Percentiles rank a stretch among this genome's conserved stretches.
Evolutionary conservation across 163 green algal genomes (phyloP).

Genomic region (Scenedesmus sp.): DNA sequence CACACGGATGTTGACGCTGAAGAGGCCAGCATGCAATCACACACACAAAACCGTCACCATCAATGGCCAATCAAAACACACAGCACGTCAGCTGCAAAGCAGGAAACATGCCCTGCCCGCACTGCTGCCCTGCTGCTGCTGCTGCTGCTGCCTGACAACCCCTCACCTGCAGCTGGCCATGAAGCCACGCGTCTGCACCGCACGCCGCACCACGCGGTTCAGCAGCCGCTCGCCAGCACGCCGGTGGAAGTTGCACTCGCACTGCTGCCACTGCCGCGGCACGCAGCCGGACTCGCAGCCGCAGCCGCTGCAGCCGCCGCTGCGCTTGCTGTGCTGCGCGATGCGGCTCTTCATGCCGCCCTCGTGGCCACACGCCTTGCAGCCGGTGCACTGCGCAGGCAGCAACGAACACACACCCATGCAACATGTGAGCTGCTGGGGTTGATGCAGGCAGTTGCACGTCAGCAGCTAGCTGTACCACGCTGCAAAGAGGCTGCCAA

Average conservation of each 20-base stretch:
- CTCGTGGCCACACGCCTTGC: slow-evolving; percentile 50
- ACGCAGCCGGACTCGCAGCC: slow-evolving; percentile 25
- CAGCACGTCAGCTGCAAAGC: neutral
- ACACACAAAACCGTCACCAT: neutral
- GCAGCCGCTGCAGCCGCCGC: slow-evolving; percentile 35
- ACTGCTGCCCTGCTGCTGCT: neutral
- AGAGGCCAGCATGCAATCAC: too few species aligned
- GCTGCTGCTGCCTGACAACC: neutral
- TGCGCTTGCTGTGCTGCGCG: slow-evolving; percentile 17
- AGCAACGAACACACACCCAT: neutral
- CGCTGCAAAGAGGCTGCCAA: neutral
- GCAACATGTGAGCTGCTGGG: too few species aligned
- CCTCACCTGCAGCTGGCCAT: slow-evolving; percentile 37
- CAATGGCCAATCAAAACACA: neutral
- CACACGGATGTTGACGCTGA: too few species aligned
- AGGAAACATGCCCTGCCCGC: neutral
- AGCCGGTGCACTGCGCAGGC: slow-evolving; percentile 43
- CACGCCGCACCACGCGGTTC: slow-evolving; percentile 46
- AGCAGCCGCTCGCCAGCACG: slow-evolving; percentile 39
- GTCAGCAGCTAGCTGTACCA: neutral
- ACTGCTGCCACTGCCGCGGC: neutral
- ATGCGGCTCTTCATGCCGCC: slow-evolving; percentile 32
- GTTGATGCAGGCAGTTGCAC: neutral
- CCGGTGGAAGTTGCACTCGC: slow-evolving; percentile 47
- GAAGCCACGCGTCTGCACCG: slow-evolving; percentile 31